Percentiles rank a stretch among this genome's conserved stretches.
Evolutionary conservation across 1,139 yeast genomes (phyloP).

Genomic region (Scheffersomyces stambukii): DNA sequence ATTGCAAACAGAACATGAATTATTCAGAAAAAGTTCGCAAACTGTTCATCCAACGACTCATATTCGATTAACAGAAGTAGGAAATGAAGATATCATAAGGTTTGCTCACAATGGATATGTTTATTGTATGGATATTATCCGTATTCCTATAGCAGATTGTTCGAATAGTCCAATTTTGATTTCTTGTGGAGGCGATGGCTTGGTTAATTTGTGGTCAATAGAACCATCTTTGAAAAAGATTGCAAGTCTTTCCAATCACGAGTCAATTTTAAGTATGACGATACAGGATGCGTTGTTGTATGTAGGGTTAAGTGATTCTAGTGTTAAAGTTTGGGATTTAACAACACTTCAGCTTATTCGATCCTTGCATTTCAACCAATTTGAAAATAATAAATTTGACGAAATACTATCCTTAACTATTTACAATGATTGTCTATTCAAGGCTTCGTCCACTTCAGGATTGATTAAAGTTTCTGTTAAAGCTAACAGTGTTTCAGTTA

Average conservation of each 20-base stretch:
- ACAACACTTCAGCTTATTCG: conserved; percentile 71
- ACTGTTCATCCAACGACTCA: conserved; percentile 12
- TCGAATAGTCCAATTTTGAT: conserved; percentile 16
- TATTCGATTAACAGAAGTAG: conserved; percentile 56
- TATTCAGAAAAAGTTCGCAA: conserved; percentile 16
- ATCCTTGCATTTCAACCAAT: conserved; percentile 37
- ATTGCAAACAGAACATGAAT: conserved; percentile 29
- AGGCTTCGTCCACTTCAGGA: conserved; percentile 52
- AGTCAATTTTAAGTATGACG: conserved; percentile 65
- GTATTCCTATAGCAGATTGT: conserved; percentile 11
- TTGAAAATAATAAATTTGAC: conserved; percentile 13
- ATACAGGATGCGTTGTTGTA: conserved; percentile 63
- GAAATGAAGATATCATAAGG: conserved; percentile 56
- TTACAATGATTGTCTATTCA: conserved; percentile 47
- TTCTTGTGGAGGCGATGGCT: conserved; percentile 88
- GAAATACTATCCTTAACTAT: conserved; percentile 44
- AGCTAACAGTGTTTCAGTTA: conserved; percentile 12
- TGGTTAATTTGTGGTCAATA: conserved; percentile 69
- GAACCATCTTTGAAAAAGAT: conserved; percentile 15
- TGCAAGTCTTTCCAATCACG: conserved; percentile 58
- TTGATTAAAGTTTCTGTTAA: conserved; percentile 49
- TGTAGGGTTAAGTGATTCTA: conserved; percentile 74
- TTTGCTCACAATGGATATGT: conserved; percentile 94
- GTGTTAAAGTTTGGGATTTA: conserved; percentile 78
- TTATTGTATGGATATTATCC: conserved; percentile 56